A percentile compares a stretch with the other conserved stretches of the same genome.
phyloP scores from a whole-genome alignment of 495 filamentous ascomycete species.

The Alectoria sarmentosa region DNA sequence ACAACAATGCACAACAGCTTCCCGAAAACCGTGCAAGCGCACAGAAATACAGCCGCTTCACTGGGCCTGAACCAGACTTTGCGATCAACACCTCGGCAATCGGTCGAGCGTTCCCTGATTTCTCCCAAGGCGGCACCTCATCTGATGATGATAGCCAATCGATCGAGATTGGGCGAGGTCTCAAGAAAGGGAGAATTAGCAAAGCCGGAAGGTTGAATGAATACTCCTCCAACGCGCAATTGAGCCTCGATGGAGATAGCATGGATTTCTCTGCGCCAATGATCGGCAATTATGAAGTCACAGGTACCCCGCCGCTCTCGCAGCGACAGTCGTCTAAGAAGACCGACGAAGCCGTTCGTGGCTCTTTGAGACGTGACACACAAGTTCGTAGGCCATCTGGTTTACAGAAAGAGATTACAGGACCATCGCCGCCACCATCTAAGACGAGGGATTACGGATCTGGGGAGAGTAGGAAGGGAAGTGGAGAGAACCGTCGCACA shows the following conservation, averaged over 20 bases:
- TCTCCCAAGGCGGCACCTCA: conserved; percentile 39
- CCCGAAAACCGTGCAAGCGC: conserved; percentile 34
- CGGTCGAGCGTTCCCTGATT: conserved; percentile 57
- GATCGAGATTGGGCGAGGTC: conserved; percentile 41
- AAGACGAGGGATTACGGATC: conserved; percentile 30
- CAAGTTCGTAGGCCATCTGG: conserved; percentile 25
- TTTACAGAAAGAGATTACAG: conserved; percentile 41
- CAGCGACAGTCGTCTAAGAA: conserved; percentile 14
- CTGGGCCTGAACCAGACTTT: conserved; percentile 38
- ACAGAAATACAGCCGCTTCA: conserved; percentile 27
- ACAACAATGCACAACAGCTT: conserved; percentile 32
- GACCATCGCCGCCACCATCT: conserved; percentile 32
- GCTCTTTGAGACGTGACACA: conserved; percentile 30
- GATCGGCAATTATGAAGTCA: conserved; percentile 39
- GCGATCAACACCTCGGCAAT: conserved; percentile 57
- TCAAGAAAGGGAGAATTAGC: conserved; percentile 33
- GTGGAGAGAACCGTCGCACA: conserved; percentile 21
- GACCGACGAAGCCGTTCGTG: conserved; percentile 29
- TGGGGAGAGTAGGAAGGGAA: conserved; percentile 23
- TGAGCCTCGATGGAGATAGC: conserved; percentile 30
- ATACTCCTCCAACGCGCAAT: conserved; percentile 19
- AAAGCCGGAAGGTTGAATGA: conserved; percentile 29
- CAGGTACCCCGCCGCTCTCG: conserved; percentile 35
- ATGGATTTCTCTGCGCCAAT: conserved; percentile 43
- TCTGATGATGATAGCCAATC: conserved; percentile 37